Evolutionary conservation across 2,329 filamentous ascomycete genomes (phyloP).

Genomic region (Scedosporium dehoogii): DNA sequence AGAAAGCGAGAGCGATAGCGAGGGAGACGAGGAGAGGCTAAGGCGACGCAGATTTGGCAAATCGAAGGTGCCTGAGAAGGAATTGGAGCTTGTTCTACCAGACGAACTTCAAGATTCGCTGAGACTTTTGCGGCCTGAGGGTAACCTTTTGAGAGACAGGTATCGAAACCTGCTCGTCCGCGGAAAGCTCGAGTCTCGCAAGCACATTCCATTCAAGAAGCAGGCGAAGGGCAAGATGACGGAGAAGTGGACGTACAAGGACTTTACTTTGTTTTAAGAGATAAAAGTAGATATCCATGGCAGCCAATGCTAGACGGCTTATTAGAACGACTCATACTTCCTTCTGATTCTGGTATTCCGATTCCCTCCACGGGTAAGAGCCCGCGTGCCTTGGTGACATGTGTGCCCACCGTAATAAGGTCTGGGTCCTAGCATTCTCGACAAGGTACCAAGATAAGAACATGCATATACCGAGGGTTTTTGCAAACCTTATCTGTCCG

Average conservation of each 20-base stretch:
- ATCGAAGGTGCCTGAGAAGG: slow-evolving; percentile 62
- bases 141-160: slow-evolving; percentile 86
- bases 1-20: slow-evolving; percentile 39
- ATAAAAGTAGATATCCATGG: neutral
- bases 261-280: slow-evolving; percentile 45
- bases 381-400: too few species aligned
- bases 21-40: slow-evolving; percentile 53
- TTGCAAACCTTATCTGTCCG: neutral
- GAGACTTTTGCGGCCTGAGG: slow-evolving; percentile 79
- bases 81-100: slow-evolving; percentile 70
- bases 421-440: too few species aligned
- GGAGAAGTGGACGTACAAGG: slow-evolving; percentile 98
- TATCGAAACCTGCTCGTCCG: slow-evolving; percentile 82
- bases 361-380: too few species aligned
- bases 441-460: too few species aligned
- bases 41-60: slow-evolving; percentile 67
- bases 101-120: slow-evolving; percentile 78
- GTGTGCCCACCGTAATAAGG: too few species aligned
- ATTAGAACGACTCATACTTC: too few species aligned
- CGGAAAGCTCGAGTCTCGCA: slow-evolving; percentile 79
- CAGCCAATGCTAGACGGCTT: neutral
- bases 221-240: slow-evolving; percentile 72
- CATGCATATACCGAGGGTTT: neutral
- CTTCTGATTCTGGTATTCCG: too few species aligned
- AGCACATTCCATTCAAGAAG: slow-evolving; percentile 69